phyloP scores from a whole-genome alignment of 371 early-diverging fungal species.

The Mortierella sp. region DNA sequence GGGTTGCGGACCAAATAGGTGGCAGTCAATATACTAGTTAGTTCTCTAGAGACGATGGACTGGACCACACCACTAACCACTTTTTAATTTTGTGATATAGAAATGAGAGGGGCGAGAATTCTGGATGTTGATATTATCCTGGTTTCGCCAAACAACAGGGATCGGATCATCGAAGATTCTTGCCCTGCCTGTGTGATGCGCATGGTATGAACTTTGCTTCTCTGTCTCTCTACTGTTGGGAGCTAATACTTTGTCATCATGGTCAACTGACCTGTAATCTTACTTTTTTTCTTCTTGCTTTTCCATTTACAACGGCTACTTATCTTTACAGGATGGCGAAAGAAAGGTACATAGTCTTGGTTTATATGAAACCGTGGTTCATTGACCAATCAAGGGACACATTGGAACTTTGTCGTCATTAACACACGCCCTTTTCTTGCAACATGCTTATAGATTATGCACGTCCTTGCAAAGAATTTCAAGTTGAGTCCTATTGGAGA shows the following conservation, averaged over 20 bases:
- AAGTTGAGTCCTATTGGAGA: conserved; percentile 43
- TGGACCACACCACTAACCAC: not conserved
- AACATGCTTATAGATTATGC: conserved; percentile 35
- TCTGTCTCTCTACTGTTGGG: too few relatives aligned
- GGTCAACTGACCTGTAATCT: too few relatives aligned
- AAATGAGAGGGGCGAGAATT: conserved; percentile 44
- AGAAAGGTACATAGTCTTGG: conserved; percentile 13
- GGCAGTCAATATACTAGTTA: not conserved
- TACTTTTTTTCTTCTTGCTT: too few relatives aligned
- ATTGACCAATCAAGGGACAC: not conserved
- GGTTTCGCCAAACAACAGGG: conserved; percentile 46
- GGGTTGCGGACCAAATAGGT: not conserved
- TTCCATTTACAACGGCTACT: not conserved
- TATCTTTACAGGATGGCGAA: conserved; percentile 23
- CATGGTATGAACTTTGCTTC: conserved; percentile 14
- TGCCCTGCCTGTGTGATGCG: conserved; percentile 53
- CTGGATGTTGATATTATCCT: conserved; percentile 44
- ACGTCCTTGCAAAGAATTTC: conserved; percentile 51
- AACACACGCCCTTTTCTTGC: not conserved
- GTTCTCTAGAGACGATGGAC: not conserved
- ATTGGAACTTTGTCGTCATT: not conserved
- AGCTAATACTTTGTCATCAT: too few relatives aligned
- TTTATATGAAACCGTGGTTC: not conserved
- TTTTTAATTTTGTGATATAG: conserved; percentile 4
- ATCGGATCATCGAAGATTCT: conserved; percentile 43